Percentiles rank a stretch among this genome's conserved stretches.
phyloP scores from a whole-genome alignment of 2,329 filamentous ascomycete genomes.

The Elsinoe necatrix region DNA sequence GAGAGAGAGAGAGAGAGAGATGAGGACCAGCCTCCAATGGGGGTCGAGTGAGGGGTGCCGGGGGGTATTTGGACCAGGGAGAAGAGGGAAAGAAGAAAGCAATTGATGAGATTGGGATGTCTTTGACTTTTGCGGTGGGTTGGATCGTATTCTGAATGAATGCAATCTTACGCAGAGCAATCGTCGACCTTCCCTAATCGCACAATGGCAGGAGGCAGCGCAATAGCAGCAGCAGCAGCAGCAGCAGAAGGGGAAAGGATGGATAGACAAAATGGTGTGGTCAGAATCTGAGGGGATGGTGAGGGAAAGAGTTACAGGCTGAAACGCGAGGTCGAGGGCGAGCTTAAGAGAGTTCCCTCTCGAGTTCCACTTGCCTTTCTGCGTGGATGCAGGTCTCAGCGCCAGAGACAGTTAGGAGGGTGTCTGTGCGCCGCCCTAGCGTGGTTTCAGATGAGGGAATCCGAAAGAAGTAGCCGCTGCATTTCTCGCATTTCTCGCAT shows the following conservation, averaged over 20 bases:
- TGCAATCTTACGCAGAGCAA: background rate
- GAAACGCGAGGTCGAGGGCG: constrained; percentile 14
- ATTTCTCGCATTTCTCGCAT: background rate
- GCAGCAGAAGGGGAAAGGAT: background rate
- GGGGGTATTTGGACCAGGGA: background rate
- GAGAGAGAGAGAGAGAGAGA: background rate
- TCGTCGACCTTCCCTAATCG: background rate
- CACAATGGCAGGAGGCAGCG: background rate
- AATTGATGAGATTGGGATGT: background rate
- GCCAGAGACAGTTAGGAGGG: constrained; percentile 13
- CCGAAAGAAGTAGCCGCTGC: background rate
- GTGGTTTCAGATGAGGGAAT: constrained; percentile 3
- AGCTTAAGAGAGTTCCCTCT: background rate
- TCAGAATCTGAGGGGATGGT: constrained; percentile 5
- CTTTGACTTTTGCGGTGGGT: background rate
- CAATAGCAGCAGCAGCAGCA: background rate
- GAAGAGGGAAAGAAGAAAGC: background rate
- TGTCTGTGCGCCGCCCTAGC: background rate
- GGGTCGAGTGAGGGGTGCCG: background rate
- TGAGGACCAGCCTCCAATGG: constrained; percentile 14
- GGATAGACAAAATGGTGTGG: background rate
- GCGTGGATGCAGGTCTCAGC: background rate
- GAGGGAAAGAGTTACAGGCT: constrained; percentile 16
- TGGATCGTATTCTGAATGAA: background rate
- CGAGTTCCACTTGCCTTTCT: background rate